Conservation (phyloP, 2,329 filamentous ascomycete species). For the Metarhizium brunneum region DNA sequence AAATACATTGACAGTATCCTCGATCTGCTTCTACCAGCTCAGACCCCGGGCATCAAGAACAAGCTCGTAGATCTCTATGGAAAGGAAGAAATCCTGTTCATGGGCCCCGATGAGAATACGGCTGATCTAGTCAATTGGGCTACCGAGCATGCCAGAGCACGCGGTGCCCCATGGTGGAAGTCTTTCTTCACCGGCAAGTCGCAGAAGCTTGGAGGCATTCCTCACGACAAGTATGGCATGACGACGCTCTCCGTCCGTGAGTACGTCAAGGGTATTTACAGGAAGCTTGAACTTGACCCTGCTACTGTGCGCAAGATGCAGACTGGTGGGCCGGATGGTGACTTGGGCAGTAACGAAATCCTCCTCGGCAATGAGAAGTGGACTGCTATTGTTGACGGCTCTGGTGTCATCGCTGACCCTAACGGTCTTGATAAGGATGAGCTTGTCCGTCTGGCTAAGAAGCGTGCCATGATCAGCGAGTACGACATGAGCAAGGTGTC, state of each 20-base stretch:
- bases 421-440: conserved; percentile 80
- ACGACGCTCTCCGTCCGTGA: conserved; percentile 93
- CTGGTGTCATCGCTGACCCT: conserved; percentile 88
- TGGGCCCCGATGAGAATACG: conserved; percentile 98
- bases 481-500: conserved; percentile 84
- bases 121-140: conserved; percentile 97
- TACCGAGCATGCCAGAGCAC: conserved; percentile 81
- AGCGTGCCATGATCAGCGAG: conserved; percentile 79
- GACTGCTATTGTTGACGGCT: conserved; percentile 88
- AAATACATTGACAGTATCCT: conserved; percentile 99
- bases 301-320: conserved; percentile 85
- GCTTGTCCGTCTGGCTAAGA: conserved; percentile 73
- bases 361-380: conserved; percentile 94
- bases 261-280: conserved; percentile 93
- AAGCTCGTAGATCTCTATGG: conserved; percentile 93
- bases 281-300: conserved; percentile 86
- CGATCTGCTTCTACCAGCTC: conserved; percentile 81
- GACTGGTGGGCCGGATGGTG: conserved; percentile 93
- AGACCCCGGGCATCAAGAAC: conserved; percentile 96
- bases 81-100: conserved; percentile 94
- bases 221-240: conserved; percentile 95
- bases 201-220: conserved; percentile 89
- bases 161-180: conserved; percentile 98
- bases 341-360: conserved; percentile 96
- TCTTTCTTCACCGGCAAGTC: conserved; percentile 99